Evolutionary conservation across 805 yeast genomes (phyloP).

Genomic region (Nakazawaea peltata): DNA sequence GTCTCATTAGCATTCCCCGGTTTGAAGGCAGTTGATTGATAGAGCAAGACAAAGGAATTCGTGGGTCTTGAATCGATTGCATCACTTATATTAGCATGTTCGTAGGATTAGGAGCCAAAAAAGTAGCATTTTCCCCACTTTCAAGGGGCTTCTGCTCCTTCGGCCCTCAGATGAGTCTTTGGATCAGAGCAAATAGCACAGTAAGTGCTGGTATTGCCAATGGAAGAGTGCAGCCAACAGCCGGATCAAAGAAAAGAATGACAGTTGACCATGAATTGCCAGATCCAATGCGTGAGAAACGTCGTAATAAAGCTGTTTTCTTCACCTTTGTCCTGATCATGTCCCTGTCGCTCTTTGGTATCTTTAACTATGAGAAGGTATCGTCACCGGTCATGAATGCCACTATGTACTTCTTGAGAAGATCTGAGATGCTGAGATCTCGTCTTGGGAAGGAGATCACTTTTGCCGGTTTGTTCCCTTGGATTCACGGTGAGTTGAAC

Average conservation of each 20-base stretch:
- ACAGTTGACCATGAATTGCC: slow-evolving; percentile 78
- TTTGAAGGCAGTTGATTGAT: no score
- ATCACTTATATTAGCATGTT: no score
- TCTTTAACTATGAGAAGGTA: slow-evolving; percentile 90
- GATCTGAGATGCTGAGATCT: slow-evolving; percentile 57
- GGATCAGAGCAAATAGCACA: no score
- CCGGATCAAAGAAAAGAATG: slow-evolving; percentile 41
- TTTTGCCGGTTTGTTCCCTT: slow-evolving; percentile 71
- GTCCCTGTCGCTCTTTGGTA: slow-evolving; percentile 48
- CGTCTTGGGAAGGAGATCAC: slow-evolving; percentile 69
- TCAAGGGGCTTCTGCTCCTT: no score
- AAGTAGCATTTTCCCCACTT: no score
- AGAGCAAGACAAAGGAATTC: no score
- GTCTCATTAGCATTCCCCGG: no score
- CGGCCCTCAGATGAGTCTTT: no score
- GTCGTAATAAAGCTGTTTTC: slow-evolving; percentile 47
- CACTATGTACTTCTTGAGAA: slow-evolving; percentile 75
- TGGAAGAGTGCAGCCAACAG: no score
- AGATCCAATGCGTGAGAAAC: slow-evolving; percentile 55
- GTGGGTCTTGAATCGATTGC: no score
- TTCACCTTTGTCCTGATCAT: slow-evolving; percentile 44
- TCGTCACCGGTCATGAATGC: slow-evolving; percentile 85
- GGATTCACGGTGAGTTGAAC: slow-evolving; percentile 82
- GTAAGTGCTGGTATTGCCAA: no score
- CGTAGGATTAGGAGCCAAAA: no score